These are phyloP conservation scores for Ophiostoma sp. DNA, from an alignment of 2,329 filamentous ascomycete genomes.

Conservation along the genomic window DNA sequence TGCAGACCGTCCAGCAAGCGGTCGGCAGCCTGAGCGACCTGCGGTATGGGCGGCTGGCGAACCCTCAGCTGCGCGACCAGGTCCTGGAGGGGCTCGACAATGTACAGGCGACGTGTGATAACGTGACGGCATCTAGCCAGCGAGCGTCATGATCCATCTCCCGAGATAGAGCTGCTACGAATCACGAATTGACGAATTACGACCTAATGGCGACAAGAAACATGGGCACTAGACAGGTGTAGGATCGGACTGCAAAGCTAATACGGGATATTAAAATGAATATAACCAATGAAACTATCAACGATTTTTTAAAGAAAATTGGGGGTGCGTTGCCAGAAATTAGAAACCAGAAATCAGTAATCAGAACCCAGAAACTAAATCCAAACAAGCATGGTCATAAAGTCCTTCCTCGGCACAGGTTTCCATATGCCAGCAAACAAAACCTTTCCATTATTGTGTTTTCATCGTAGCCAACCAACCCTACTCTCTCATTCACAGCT, in stretches of 20 bases:
- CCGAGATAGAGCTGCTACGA: background rate
- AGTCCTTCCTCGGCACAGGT: background rate
- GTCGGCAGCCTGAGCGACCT: conserved; percentile 75
- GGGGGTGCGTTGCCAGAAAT: conserved; percentile 3
- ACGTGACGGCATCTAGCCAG: conserved; percentile 11
- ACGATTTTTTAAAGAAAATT: conserved; percentile 4
- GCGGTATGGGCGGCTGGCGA: conserved; percentile 69
- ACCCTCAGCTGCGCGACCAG: conserved; percentile 57
- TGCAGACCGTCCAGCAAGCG: conserved; percentile 57
- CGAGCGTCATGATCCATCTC: background rate
- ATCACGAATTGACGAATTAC: background rate
- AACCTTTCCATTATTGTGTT: background rate
- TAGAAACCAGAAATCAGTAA: background rate
- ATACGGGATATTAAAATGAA: background rate
- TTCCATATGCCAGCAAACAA: background rate
- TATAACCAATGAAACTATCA: conserved; percentile 8
- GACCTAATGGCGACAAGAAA: background rate
- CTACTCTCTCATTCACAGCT: conserved; percentile 1
- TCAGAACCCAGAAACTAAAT: background rate
- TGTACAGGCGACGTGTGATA: conserved; percentile 58
- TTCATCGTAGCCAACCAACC: too few species aligned
- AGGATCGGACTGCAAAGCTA: background rate
- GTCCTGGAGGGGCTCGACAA: conserved; percentile 61
- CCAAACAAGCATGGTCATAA: background rate
- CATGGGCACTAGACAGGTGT: background rate